These are phyloP conservation scores for Wickerhamomyces queroliae DNA, from an alignment of 805 yeast genomes.

Conservation along the genomic window DNA sequence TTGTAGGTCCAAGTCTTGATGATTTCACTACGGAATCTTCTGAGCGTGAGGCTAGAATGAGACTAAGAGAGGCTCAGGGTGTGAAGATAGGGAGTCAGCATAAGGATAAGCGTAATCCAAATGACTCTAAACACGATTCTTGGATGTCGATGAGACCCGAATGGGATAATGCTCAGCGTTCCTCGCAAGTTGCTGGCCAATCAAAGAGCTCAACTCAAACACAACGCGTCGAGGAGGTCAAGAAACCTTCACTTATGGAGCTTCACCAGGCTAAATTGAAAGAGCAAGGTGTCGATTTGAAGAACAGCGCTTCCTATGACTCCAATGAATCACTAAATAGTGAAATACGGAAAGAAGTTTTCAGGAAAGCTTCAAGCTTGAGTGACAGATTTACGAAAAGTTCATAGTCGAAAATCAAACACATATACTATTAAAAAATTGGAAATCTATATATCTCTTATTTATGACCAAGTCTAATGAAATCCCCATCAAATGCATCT, in stretches of 20 bases:
- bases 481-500: constrained; percentile 53
- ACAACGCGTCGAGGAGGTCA: neutral
- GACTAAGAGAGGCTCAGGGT: neutral
- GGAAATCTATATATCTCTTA: neutral
- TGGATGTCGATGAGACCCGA: constrained; percentile 1
- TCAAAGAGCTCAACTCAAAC: neutral
- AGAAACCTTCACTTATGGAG: neutral
- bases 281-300: neutral
- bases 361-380: neutral
- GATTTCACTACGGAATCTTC: neutral
- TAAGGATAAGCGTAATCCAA: neutral
- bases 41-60: neutral
- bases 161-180: neutral
- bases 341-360: constrained; percentile 1
- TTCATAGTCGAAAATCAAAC: neutral
- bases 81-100: neutral
- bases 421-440: neutral
- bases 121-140: neutral
- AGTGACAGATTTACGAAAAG: neutral
- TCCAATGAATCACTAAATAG: neutral
- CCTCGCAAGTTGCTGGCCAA: no score
- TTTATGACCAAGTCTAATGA: constrained; percentile 20
- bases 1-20: neutral
- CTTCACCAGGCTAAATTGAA: neutral
- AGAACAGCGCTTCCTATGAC: neutral